Evolutionary conservation across 2,329 filamentous ascomycete genomes (phyloP).

Genomic region (Fusarium caatingaense): DNA sequence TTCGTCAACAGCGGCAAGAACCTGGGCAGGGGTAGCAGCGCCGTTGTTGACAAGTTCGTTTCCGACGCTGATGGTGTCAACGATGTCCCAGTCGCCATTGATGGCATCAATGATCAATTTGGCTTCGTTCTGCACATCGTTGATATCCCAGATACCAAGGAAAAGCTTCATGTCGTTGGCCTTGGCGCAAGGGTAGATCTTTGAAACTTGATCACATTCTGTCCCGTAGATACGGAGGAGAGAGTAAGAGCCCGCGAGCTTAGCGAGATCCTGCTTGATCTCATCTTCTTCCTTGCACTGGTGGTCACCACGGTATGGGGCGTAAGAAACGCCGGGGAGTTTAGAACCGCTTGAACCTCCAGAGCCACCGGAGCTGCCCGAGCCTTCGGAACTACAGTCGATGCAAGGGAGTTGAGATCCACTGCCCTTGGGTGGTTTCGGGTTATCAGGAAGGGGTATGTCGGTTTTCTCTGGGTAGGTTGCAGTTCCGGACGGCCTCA

Average conservation of each 20-base stretch:
- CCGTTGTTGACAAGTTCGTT: slow-evolving; percentile 83
- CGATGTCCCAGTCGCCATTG: slow-evolving; percentile 71
- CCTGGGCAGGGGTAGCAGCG: slow-evolving; percentile 61
- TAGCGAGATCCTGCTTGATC: slow-evolving; percentile 72
- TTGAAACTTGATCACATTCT: slow-evolving; percentile 78
- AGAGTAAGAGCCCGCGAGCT: slow-evolving; percentile 64
- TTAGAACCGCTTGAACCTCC: slow-evolving; percentile 5
- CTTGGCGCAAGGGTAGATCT: slow-evolving; percentile 71
- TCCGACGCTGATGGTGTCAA: slow-evolving; percentile 80
- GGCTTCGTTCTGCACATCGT: slow-evolving; percentile 67
- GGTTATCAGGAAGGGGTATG: not conserved
- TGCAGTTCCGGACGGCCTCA: slow-evolving; percentile 2
- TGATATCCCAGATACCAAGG: slow-evolving; percentile 77
- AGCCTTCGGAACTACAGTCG: not conserved
- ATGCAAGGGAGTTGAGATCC: not conserved
- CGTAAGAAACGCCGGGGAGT: slow-evolving; percentile 60
- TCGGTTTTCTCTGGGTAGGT: slow-evolving; percentile 4
- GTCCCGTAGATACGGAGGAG: slow-evolving; percentile 82
- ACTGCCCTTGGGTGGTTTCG: not conserved
- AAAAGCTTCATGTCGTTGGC: slow-evolving; percentile 77
- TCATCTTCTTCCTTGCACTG: slow-evolving; percentile 74
- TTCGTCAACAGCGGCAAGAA: slow-evolving; percentile 67
- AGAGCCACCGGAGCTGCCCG: slow-evolving; percentile 3
- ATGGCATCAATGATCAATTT: slow-evolving; percentile 69
- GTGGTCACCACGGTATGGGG: slow-evolving; percentile 62